Percentiles rank a stretch among this genome's conserved stretches.
phyloP scores from a whole-genome alignment of 2,329 filamentous ascomycete genomes.

The Sclerotinia sclerotiorum region DNA sequence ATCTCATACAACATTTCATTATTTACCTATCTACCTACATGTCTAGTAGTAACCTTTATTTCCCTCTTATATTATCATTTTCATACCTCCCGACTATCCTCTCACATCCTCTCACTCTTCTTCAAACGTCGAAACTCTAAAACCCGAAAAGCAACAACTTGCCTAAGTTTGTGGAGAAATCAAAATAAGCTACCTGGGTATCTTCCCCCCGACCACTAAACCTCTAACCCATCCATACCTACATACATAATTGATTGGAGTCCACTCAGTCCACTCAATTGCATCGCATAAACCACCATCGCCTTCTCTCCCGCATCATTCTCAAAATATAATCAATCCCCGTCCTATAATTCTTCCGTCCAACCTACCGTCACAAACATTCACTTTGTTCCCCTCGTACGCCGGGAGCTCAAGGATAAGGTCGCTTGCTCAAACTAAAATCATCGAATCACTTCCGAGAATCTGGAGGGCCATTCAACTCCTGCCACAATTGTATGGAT shows the following conservation, averaged over 20 bases:
- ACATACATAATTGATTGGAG: neutral
- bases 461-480: conserved; percentile 23
- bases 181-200: neutral
- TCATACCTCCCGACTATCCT: too few species aligned
- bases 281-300: conserved; percentile 13
- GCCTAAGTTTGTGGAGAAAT: neutral
- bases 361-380: conserved; percentile 8
- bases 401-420: conserved; percentile 22
- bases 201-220: neutral
- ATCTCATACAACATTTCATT: neutral
- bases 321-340: conserved; percentile 7
- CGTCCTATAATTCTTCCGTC: conserved; percentile 13
- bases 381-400: conserved; percentile 7
- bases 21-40: neutral
- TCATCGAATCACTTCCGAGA: conserved; percentile 18
- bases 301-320: conserved; percentile 10
- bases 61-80: neutral
- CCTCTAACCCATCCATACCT: conserved; percentile 1
- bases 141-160: conserved; percentile 12
- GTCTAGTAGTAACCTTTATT: too few species aligned
- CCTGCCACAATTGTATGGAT: conserved; percentile 26
- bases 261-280: conserved; percentile 14
- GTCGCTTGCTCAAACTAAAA: conserved; percentile 16
- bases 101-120: neutral
- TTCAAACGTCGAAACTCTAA: neutral